A percentile compares a stretch with the other conserved stretches of the same genome.
Evolutionary conservation across 495 filamentous ascomycete genomes (phyloP).

Genomic region (Margaritispora aquatica): DNA sequence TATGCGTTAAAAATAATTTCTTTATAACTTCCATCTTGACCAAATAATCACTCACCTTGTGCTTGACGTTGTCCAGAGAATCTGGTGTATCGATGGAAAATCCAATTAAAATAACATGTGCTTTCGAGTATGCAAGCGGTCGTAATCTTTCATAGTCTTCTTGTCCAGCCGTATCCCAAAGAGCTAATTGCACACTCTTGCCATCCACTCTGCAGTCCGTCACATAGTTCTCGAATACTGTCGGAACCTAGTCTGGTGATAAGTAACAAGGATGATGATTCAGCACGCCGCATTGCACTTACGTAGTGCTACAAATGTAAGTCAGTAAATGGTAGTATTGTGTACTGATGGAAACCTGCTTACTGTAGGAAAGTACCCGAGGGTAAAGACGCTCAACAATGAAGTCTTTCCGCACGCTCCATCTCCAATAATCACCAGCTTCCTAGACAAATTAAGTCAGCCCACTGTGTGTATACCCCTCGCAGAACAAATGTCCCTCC

Average conservation of each 20-base stretch:
- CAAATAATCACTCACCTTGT: constrained; percentile 69
- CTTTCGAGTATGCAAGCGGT: constrained; percentile 93
- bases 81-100: constrained; percentile 95
- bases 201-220: constrained; percentile 98
- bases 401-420: constrained; percentile 98
- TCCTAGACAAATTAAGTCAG: constrained; percentile 46
- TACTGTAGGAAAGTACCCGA: constrained; percentile 97
- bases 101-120: constrained; percentile 94
- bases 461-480: not conserved
- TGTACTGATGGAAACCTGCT: constrained; percentile 17
- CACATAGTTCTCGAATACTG: constrained; percentile 99
- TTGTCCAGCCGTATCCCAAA: constrained; percentile 99
- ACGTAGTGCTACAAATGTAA: constrained; percentile 57
- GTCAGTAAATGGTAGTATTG: constrained; percentile 2
- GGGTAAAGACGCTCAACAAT: constrained; percentile 94
- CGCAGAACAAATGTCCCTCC: not conserved
- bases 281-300: constrained; percentile 31
- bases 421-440: constrained; percentile 98
- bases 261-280: not conserved
- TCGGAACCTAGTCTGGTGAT: constrained; percentile 63
- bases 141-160: constrained; percentile 97
- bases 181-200: constrained; percentile 91
- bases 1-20: constrained; percentile 16
- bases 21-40: not conserved
- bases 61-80: constrained; percentile 95